Evolutionary conservation across 768 basidiomycete species (phyloP).

Genomic region (Tylopilus subfusipes): DNA sequence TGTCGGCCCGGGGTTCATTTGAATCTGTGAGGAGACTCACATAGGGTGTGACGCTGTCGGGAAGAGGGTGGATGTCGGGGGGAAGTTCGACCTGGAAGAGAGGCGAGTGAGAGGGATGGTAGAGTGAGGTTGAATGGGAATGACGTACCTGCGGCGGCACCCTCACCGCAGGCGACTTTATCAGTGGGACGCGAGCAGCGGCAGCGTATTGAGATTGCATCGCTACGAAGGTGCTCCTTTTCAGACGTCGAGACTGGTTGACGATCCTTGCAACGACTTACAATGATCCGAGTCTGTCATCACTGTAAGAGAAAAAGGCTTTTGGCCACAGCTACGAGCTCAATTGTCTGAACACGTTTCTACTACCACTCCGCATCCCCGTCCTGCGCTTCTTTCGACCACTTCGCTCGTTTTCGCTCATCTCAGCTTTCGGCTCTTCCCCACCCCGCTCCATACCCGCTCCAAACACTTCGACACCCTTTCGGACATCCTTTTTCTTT

Average conservation of each 20-base stretch:
- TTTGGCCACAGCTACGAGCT: conserved; percentile 11
- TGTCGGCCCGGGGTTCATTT: background rate
- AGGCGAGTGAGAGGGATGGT: background rate
- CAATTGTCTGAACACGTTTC: conserved; percentile 64
- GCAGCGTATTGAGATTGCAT: conserved; percentile 71
- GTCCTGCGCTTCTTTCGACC: conserved; percentile 80
- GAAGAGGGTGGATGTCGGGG: conserved; percentile 90
- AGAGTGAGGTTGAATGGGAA: background rate
- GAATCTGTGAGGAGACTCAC: conserved; percentile 48
- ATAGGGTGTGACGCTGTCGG: conserved; percentile 85
- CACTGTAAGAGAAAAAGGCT: background rate
- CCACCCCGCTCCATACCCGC: conserved; percentile 86
- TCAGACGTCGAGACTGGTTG: background rate
- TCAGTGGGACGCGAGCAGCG: conserved; percentile 74
- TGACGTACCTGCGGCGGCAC: conserved; percentile 71
- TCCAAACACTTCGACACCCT: conserved; percentile 77
- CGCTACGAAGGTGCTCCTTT: conserved; percentile 1
- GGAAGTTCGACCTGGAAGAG: conserved; percentile 73
- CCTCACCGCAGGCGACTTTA: conserved; percentile 88
- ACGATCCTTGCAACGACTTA: conserved; percentile 9
- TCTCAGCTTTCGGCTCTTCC: conserved; percentile 41
- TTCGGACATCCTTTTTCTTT: conserved; percentile 40
- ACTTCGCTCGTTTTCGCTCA: conserved; percentile 63
- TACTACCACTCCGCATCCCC: conserved; percentile 84
- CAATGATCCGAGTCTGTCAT: conserved; percentile 26